Evolutionary conservation across 352 stramenopile genomes (phyloP), one percentile per base, ranked within the genome.

Genomic region (Pythium vanterpoolii): DNA sequence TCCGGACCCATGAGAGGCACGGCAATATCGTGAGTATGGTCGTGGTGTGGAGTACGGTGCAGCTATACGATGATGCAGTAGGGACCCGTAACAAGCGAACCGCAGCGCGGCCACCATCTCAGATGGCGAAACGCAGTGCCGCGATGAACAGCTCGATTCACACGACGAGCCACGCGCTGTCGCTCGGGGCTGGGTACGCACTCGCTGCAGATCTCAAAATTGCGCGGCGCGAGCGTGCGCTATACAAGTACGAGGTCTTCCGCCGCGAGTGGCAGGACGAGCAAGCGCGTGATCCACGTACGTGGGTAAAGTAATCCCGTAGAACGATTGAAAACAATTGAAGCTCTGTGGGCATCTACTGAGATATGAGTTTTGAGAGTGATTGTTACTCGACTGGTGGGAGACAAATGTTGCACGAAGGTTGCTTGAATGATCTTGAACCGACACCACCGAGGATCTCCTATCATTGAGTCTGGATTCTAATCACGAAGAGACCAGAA

Each of bases 231-330:
- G 85, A 92, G 64, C 70, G 60, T 21, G 72, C 73, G 19, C 60
- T 95, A 56, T 90, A 86, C 48, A 77, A 80, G 43, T 93, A 86
- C 59, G 85, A 95, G 57, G 79, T 80, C 14, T 92, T 93, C 44
- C 83, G 83, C 11, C 72, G 71, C 40, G 68, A 81, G 48, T 93
- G 78, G 83, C 66, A 86, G 60, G 83, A 93, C 47, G 83, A 91
- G 66, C 68, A 62, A 39, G 83, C 83, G 40, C 72, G 79, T 9
- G 69, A 83, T 40, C 62, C 73, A 46, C 76, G 66, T 40, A 85
- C 76, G 11, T 92, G 79, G 73, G 68, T 86, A 19, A 60, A 68
- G 40, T 72, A 68, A 50, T 2, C 8, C 33, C 33, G 33, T 39
- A 39, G 8, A 8, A 39, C 8, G 33, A n/a, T n/a, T n/a, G n/a